Conservation (phyloP, 345 rosid genomes). For the Excoecaria cochinchinensis region DNA sequence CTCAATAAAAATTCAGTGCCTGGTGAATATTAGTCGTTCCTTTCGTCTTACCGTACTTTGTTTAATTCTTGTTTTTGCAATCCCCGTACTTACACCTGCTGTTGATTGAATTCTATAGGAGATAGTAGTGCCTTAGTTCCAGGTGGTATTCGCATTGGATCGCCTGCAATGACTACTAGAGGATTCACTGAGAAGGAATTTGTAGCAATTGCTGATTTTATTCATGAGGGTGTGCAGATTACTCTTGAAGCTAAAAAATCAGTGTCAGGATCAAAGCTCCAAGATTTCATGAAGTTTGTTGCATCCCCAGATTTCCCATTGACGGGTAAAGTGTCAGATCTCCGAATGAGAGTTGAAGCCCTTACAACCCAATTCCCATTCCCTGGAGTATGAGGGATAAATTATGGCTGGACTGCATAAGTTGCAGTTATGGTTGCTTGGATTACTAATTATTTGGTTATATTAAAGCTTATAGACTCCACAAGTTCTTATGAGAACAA, state of each 20-base stretch:
- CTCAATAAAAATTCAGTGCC: conserved; percentile 95
- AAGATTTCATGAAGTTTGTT: conserved; percentile 69
- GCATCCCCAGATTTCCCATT: conserved; percentile 56
- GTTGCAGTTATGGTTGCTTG: no score
- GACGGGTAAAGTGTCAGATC: conserved; percentile 47
- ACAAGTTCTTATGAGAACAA: no score
- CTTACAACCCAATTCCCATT: conserved; percentile 72
- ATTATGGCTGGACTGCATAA: no score
- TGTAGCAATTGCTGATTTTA: conserved; percentile 59
- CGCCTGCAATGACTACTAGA: conserved; percentile 95
- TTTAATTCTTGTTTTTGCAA: not conserved
- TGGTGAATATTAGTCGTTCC: conserved; percentile 39
- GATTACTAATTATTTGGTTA: no score
- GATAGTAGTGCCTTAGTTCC: conserved; percentile 91
- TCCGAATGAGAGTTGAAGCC: conserved; percentile 61
- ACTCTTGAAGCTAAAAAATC: conserved; percentile 58
- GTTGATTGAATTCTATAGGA: conserved; percentile 36
- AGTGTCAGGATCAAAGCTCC: conserved; percentile 67
- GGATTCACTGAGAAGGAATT: conserved; percentile 79
- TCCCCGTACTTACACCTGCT: not conserved
- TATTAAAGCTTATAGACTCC: no score
- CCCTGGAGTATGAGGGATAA: conserved; percentile 56
- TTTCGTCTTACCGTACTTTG: not conserved
- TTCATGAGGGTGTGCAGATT: conserved; percentile 81
- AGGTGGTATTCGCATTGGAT: conserved; percentile 89